Evolutionary conservation across 768 basidiomycete species (phyloP).

Genomic region (Hypsizygus marmoreus): DNA sequence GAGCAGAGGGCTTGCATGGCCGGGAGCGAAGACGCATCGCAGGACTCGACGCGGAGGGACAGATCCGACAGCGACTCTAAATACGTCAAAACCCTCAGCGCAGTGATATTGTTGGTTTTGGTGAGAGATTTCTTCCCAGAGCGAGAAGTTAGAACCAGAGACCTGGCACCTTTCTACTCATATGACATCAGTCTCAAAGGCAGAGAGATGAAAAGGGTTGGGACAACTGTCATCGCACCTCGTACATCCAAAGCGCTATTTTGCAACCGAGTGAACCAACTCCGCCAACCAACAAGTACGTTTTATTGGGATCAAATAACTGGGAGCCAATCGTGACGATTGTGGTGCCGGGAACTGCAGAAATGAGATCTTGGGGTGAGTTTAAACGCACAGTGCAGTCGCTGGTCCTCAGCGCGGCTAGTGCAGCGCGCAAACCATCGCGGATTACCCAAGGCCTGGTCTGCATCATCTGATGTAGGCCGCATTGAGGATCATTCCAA

Average conservation of each 20-base stretch:
- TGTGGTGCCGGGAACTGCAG: constrained; percentile 5
- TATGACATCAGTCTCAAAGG: not conserved
- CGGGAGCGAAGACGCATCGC: constrained; percentile 26
- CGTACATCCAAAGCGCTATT: constrained; percentile 42
- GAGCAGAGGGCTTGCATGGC: constrained; percentile 22
- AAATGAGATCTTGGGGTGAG: constrained; percentile 10
- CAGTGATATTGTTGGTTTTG: constrained; percentile 23
- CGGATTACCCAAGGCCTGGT: too few species aligned
- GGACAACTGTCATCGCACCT: too few species aligned
- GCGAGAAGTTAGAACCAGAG: constrained; percentile 39
- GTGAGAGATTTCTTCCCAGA: constrained; percentile 28
- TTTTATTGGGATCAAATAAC: constrained; percentile 28
- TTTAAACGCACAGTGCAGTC: constrained; percentile 12
- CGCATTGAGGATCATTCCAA: too few species aligned
- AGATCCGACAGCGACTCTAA: constrained; percentile 30
- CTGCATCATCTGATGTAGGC: too few species aligned
- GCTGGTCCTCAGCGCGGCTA: too few species aligned
- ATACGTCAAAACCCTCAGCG: constrained; percentile 27
- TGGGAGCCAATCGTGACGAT: not conserved
- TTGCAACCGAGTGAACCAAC: constrained; percentile 39
- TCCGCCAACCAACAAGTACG: constrained; percentile 41
- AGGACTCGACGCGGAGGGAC: constrained; percentile 28
- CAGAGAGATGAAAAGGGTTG: too few species aligned
- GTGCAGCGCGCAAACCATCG: too few species aligned
- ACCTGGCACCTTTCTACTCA: constrained; percentile 34